These are phyloP conservation scores for Botryosphaeria dothidea DNA, from an alignment of 2,329 filamentous ascomycete species.

Conservation along the genomic window DNA sequence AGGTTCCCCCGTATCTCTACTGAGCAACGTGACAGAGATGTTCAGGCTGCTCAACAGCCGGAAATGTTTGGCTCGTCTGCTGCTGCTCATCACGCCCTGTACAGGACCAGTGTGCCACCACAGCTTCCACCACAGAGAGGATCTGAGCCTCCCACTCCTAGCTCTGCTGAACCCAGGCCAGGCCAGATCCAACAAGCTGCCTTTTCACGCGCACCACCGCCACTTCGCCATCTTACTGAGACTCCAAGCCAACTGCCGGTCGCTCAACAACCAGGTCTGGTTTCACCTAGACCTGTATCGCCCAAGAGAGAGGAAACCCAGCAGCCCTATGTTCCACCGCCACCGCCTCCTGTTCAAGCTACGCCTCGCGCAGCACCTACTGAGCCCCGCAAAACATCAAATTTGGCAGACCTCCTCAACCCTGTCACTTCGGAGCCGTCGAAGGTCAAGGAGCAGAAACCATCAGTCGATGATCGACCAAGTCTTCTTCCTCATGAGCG, in stretches of 20 bases:
- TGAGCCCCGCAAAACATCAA: constrained; percentile 33
- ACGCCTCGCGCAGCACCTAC: constrained; percentile 27
- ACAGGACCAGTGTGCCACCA: constrained; percentile 28
- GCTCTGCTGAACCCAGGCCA: constrained; percentile 35
- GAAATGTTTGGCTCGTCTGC: constrained; percentile 1
- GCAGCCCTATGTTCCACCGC: constrained; percentile 2
- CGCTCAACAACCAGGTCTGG: constrained; percentile 18
- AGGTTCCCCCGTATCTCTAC: not conserved
- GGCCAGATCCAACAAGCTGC: constrained; percentile 30
- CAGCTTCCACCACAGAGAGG: constrained; percentile 15
- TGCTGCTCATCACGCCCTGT: constrained; percentile 23
- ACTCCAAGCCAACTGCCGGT: constrained; percentile 26
- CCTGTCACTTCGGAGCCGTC: constrained; percentile 20
- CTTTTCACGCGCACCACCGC: constrained; percentile 18
- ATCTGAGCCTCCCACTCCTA: constrained; percentile 25
- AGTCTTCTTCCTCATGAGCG: constrained; percentile 14
- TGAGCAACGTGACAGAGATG: constrained; percentile 17
- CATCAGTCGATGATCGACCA: constrained; percentile 1
- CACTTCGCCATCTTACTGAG: constrained; percentile 29
- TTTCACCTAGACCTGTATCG: constrained; percentile 3
- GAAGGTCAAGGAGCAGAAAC: constrained; percentile 9
- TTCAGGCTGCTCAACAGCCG: not conserved
- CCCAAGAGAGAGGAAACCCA: constrained; percentile 15
- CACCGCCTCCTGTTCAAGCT: constrained; percentile 2
- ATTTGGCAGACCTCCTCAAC: constrained; percentile 40